Conservation (phyloP, 2,329 filamentous ascomycete species). For the Apiospora koreana region DNA sequence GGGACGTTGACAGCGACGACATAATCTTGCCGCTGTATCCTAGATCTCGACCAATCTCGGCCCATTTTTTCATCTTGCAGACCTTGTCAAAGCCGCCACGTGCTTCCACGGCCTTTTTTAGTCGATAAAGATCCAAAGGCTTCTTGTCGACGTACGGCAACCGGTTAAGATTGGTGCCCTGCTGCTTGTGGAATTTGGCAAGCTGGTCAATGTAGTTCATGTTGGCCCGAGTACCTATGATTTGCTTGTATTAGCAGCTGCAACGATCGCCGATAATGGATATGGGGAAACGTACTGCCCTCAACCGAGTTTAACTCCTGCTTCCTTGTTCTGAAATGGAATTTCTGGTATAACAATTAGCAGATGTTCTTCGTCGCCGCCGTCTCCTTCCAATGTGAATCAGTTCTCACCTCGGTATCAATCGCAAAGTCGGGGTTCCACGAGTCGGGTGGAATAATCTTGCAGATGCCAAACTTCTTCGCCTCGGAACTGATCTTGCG, state of each 20-base stretch:
- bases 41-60: slow-evolving; percentile 92
- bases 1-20: slow-evolving; percentile 94
- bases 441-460: slow-evolving; percentile 88
- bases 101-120: slow-evolving; percentile 95
- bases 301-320: slow-evolving; percentile 98
- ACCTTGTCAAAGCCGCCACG: slow-evolving; percentile 95
- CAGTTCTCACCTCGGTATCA: slow-evolving; percentile 79
- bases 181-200: slow-evolving; percentile 94
- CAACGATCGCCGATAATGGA: slow-evolving; percentile 16
- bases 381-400: neutral
- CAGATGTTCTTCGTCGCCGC: neutral
- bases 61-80: slow-evolving; percentile 98
- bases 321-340: slow-evolving; percentile 94
- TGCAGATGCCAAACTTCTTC: slow-evolving; percentile 86
- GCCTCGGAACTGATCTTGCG: slow-evolving; percentile 88
- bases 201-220: slow-evolving; percentile 94
- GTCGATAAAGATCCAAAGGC: slow-evolving; percentile 88
- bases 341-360: slow-evolving; percentile 61
- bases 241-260: neutral
- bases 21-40: slow-evolving; percentile 99
- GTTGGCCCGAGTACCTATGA: slow-evolving; percentile 84
- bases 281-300: slow-evolving; percentile 70
- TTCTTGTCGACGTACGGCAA: slow-evolving; percentile 98
- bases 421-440: slow-evolving; percentile 97
- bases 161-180: slow-evolving; percentile 89